Evolutionary conservation across 2,329 filamentous ascomycete genomes (phyloP).

Genomic region (Aureobasidium sp.): DNA sequence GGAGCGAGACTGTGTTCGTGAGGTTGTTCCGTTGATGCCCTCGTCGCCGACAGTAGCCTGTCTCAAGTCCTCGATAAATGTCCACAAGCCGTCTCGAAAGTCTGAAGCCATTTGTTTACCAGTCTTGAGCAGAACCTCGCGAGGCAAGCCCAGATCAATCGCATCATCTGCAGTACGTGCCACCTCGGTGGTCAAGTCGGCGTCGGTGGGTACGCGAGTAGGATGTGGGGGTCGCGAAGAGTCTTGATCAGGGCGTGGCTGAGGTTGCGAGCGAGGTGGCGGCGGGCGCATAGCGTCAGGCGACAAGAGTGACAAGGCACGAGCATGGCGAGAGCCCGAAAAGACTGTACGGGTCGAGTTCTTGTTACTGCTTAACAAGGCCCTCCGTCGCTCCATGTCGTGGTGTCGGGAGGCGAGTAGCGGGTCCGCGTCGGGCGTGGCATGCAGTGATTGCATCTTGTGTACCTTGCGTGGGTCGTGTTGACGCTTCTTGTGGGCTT

Average conservation of each 20-base stretch:
- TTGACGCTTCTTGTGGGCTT: constrained; percentile 64
- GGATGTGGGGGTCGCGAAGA: constrained; percentile 5
- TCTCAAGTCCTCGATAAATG: constrained; percentile 88
- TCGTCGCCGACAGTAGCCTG: constrained; percentile 96
- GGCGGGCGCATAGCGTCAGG: constrained; percentile 33
- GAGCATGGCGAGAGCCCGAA: constrained; percentile 52
- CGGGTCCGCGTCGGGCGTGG: constrained; percentile 18
- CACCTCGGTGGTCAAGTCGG: constrained; percentile 22
- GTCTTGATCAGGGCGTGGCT: background rate
- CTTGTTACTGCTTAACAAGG: constrained; percentile 50
- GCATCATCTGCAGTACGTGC: constrained; percentile 30
- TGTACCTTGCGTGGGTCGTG: constrained; percentile 57
- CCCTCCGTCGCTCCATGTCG: constrained; percentile 69
- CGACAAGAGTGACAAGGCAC: constrained; percentile 78
- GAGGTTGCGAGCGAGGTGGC: constrained; percentile 1
- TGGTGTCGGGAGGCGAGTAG: constrained; percentile 26
- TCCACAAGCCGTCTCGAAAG: constrained; percentile 82
- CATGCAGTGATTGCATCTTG: constrained; percentile 50
- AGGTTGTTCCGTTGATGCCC: constrained; percentile 35
- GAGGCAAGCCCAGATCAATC: constrained; percentile 28
- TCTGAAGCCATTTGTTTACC: constrained; percentile 80
- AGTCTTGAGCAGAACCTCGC: constrained; percentile 48
- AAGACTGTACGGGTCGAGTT: constrained; percentile 53
- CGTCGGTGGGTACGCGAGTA: constrained; percentile 14
- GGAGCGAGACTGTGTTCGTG: constrained; percentile 12